Evolutionary conservation across 225 moss, liverwort and hornwort genomes (phyloP), one percentile per base, ranked within the genome.

Genomic region (Physcomitrium patens): DNA sequence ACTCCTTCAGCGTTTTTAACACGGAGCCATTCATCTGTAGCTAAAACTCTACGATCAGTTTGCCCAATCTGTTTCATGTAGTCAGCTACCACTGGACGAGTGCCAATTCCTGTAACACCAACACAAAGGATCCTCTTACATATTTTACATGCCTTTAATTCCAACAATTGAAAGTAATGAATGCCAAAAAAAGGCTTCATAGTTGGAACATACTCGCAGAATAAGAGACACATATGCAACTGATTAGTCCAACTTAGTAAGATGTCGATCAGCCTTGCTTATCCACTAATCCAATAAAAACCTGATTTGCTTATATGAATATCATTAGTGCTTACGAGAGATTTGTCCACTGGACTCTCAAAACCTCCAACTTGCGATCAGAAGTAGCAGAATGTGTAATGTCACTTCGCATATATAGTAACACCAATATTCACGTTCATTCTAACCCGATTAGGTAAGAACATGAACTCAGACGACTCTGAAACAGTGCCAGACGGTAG

Each of bases 11-110:
- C 28, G 60, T 93, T 91, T 62, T 93, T 99, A 17, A 99, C 99
- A 45, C 99, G 89, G 62, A 99, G 81, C 99, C 99, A 99, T 78
- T 99, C 99, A 77, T 99, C 95, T 24, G 99, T 99, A 61, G 93
- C 93, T 70, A 99, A 82, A 78, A 89, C 87, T 73, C 93, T 90
- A 43, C 89, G 89, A 78, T 99, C 90, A 5, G 81, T 68, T 75
- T 88, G 90, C 44, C 79, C 79, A 41, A 88, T 64, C 71, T 85
- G 89, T 68, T 81, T 57, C 89, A 89, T 89, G 17, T 81, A 85
- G 45, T 89, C 85, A 50, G 83, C 79, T 67, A 89, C 20, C 49
- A 89, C 81, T 44, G 89, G 86, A 54, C 89, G 89, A 77, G 89
- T 89, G 64, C 89, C 83, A 55, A 89, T 83, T 76, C 89, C 89